Base-by-base conservation (phyloP, 2,329 filamentous ascomycete species). In the Ploettnerulaceae sp. region DNA sequence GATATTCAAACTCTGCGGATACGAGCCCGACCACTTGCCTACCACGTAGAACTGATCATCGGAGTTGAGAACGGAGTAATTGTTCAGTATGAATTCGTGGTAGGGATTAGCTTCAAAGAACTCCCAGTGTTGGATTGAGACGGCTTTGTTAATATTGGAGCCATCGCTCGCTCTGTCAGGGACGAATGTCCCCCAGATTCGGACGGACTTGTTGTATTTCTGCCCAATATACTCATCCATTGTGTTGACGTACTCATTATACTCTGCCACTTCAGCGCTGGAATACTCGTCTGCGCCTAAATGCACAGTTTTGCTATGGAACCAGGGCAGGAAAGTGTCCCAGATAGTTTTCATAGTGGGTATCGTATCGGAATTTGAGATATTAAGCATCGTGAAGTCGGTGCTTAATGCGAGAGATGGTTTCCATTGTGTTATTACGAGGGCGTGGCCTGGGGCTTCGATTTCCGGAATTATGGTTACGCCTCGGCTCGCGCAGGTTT, bases 391-490 rank as follows among this genome's bases (percentile, higher is more conserved):
- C 35, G 74, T 76, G 4, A 71, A 61, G 44, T 75, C 70, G 9
- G 51, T 58, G 2, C 63, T 58, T 8, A 77, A 63, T 0, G 70
- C 76, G 12, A 81, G 60, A 49, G 79, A 69, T 0, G 76, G 76
- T 50, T 73, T 76, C 77, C 77, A 81, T 54, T 81, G 76, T 0
- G 73, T 73, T 18, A 81, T 70, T 4, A 71, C 70, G 1, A 81
- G 62, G 1, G 73, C 71, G 49, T 82, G 78, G 0, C 77, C 77
- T 0, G 78, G 77, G 0, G 75, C 69, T 57, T 82, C 78, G 18
- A 81, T 77, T 58, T 81, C 78, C 0, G 77, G 77, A 3, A 81
- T 67, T 1, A 82, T 64, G 0, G 77, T 79, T 1, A 82, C 71
- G 3, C 78, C 78, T 4, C 76, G 68, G 1, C 68, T 62, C 0